Evolutionary conservation across 768 basidiomycete genomes (phyloP), one percentile per base, ranked within the genome.

Genomic region (Leccinum subtestaceum): DNA sequence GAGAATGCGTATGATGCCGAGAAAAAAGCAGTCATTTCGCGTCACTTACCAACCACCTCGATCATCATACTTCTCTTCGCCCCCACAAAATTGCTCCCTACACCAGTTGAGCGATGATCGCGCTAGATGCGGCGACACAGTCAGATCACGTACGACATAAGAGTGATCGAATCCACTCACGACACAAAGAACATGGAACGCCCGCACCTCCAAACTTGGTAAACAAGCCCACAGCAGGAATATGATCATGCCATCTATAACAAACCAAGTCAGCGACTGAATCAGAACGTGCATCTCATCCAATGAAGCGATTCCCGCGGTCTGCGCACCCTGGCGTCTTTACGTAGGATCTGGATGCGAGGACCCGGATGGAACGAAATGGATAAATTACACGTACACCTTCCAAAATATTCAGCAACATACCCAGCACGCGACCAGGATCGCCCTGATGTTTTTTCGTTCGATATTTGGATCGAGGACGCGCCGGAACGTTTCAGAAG

Each of bases 1-100:
- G 40, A 19, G 40, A 19, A 43, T 11, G n/a, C n/a, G 40, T 43
- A n/a, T 19, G 40, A 43, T 43, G 40, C n/a, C 38, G 9, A 19
- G 51, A 57, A 56, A 52, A 27, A 43, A n/a, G 40, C 40, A 19
- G 9, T 19, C 10, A 19, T n/a, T 19, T 43, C 40, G n/a, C 34
- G 53, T 53, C 52, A 82, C 87, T 47, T 70, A 93, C 91, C 64
- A 98, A 98, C 95, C 11, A 95, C 93, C 75, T 98, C 96, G 60
- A 99, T 98, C 94, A 98, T 97, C 94, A 95, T 94, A 62, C 91
- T 93, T 6, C 91, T 92, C 73, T 93, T 95, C 2, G 89, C 93
- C 53, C 91, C 92, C 8, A 85, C 86, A 71, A 98, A 97, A 23
- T 86, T 87, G 64, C 90, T 94, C 4, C 91, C 96, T 93, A 98